Conservation (phyloP, 768 basidiomycete species). For the Mycena galericulata region DNA sequence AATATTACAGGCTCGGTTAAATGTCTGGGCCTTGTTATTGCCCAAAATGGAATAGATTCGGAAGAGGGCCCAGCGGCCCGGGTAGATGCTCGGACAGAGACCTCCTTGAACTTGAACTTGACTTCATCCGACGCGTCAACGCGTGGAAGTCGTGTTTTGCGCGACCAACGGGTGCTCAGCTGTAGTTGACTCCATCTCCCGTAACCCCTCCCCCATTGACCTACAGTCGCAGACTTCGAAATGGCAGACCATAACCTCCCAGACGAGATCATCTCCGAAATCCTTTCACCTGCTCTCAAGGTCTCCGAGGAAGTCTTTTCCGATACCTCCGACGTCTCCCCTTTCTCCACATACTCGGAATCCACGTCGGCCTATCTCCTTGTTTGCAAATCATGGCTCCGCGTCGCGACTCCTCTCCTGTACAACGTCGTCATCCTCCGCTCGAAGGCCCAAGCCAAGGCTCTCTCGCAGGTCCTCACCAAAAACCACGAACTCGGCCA, state of each 20-base stretch:
- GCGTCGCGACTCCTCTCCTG: conserved; percentile 42
- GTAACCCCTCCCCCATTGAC: too few species aligned
- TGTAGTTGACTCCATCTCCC: too few species aligned
- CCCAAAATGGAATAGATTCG: too few species aligned
- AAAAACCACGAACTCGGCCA: conserved; percentile 30
- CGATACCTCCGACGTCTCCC: conserved; percentile 24
- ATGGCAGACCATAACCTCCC: conserved; percentile 28
- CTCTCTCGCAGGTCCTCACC: conserved; percentile 34
- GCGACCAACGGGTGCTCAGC: too few species aligned
- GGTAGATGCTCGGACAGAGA: too few species aligned
- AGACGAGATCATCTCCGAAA: conserved; percentile 39
- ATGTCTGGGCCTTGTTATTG: too few species aligned
- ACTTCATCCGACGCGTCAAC: too few species aligned
- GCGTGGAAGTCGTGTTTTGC: too few species aligned
- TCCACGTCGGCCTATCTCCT: conserved; percentile 37
- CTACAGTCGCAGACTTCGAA: too few species aligned
- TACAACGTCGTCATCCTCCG: conserved; percentile 42
- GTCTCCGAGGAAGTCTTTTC: conserved; percentile 36
- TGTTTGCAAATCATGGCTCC: conserved; percentile 43
- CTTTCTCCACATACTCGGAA: conserved; percentile 31
- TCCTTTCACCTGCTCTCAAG: conserved; percentile 35
- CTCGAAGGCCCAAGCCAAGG: conserved; percentile 41
- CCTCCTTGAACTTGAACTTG: too few species aligned
- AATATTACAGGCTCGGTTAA: too few species aligned
- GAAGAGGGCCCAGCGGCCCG: too few species aligned